phyloP scores from a whole-genome alignment of 2,329 filamentous ascomycete species.

The Aspergillus texensis region DNA sequence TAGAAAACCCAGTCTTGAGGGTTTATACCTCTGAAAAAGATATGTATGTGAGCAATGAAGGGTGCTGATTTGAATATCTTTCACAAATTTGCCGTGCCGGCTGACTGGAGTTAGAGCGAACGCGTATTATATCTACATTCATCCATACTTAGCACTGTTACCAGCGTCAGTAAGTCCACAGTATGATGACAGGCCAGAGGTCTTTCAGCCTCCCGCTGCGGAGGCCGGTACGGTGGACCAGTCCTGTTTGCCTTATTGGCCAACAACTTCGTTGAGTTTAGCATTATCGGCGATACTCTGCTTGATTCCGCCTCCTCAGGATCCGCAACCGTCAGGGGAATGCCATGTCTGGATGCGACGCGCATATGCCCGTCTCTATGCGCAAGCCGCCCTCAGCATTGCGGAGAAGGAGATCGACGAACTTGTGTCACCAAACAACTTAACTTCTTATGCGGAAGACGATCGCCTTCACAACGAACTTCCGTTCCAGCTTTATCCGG shows the following conservation, averaged over 20 bases:
- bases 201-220: not conserved
- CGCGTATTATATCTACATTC: not conserved
- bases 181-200: not conserved
- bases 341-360: constrained; percentile 14
- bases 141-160: not conserved
- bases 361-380: constrained; percentile 25
- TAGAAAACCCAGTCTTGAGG: not conserved
- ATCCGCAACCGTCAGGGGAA: not conserved
- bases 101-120: not conserved
- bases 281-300: constrained; percentile 1
- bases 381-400: constrained; percentile 20
- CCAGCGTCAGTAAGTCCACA: not conserved
- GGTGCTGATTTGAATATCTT: too few species aligned
- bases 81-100: not conserved
- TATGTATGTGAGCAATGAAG: not conserved
- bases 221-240: not conserved
- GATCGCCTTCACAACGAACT: not conserved
- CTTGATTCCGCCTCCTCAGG: constrained; percentile 1
- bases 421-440: constrained; percentile 7
- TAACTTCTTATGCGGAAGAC: not conserved
- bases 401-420: constrained; percentile 22
- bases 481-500: constrained; percentile 18
- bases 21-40: not conserved
- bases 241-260: constrained; percentile 2
- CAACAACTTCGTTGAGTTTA: constrained; percentile 1